These are phyloP conservation scores for Inonotus obliquus DNA, from an alignment of 1,284 basidiomycete species.

Conservation along the genomic window DNA sequence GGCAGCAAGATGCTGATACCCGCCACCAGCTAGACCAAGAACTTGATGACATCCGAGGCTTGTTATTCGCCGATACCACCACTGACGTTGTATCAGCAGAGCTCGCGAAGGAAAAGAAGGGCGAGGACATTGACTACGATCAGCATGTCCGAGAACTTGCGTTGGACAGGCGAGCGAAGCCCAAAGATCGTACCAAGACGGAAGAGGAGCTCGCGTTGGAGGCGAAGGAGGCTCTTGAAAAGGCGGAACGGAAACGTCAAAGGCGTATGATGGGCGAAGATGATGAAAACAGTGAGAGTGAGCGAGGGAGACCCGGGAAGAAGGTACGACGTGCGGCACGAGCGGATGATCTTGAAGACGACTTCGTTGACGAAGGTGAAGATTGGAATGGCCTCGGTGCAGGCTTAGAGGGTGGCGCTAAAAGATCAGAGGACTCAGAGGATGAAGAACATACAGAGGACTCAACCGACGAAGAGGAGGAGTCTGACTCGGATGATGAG, in stretches of 20 bases:
- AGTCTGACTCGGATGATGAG: constrained; percentile 27
- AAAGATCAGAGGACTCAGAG: constrained; percentile 23
- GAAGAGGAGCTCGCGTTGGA: constrained; percentile 92
- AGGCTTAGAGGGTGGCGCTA: constrained; percentile 39
- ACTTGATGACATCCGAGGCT: constrained; percentile 76
- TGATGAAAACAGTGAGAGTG: constrained; percentile 54
- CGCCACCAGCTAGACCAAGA: constrained; percentile 88
- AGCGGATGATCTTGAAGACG: constrained; percentile 91
- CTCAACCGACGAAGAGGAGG: constrained; percentile 31
- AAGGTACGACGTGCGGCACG: constrained; percentile 44
- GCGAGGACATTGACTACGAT: constrained; percentile 72
- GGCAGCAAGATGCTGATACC: constrained; percentile 81
- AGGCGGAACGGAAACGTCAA: constrained; percentile 76
- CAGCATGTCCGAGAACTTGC: constrained; percentile 89
- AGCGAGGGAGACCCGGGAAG: constrained; percentile 36
- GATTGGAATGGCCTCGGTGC: constrained; percentile 43
- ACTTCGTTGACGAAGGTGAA: constrained; percentile 62
- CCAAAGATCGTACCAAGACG: constrained; percentile 94
- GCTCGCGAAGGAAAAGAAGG: constrained; percentile 30
- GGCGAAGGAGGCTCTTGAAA: constrained; percentile 83
- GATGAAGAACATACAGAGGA: constrained; percentile 32
- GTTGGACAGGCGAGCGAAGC: constrained; percentile 90
- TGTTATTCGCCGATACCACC: constrained; percentile 42
- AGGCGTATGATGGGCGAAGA: constrained; percentile 87
- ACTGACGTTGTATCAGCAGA: constrained; percentile 16